A percentile compares a stretch with the other conserved stretches of the same genome.
Evolutionary conservation across 2,329 filamentous ascomycete species (phyloP).

Genomic region (Fusarium begoniae): DNA sequence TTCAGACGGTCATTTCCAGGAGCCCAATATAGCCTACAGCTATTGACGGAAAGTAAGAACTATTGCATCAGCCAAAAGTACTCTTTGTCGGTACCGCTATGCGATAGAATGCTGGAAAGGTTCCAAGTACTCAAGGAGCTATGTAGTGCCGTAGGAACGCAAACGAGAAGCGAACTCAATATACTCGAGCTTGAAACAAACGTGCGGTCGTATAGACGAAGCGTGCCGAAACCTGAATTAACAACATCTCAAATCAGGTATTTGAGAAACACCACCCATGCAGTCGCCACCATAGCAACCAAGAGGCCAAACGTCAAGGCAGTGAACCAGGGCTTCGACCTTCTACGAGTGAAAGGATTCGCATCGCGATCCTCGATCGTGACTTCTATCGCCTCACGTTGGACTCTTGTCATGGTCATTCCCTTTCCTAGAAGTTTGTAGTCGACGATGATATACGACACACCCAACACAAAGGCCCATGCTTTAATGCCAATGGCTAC

Average conservation of each 20-base stretch:
- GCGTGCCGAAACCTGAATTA: rapidly evolving
- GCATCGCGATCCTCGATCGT: background rate
- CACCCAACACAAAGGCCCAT: background rate
- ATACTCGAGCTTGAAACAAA: background rate
- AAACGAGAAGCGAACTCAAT: background rate
- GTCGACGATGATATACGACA: background rate
- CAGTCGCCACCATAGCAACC: background rate
- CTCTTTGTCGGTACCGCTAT: background rate
- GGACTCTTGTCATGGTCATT: background rate
- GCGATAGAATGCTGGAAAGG: background rate
- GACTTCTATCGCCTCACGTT: background rate
- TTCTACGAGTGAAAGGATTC: background rate
- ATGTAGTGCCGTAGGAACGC: rapidly evolving
- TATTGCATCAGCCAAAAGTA: background rate
- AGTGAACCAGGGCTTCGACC: background rate
- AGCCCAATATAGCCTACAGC: background rate
- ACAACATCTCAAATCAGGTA: background rate
- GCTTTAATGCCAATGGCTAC: background rate
- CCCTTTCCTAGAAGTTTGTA: background rate
- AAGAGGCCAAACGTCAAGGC: background rate
- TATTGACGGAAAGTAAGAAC: rapidly evolving
- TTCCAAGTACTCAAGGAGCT: rapidly evolving
- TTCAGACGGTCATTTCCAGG: too few relatives aligned
- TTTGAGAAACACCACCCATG: background rate
- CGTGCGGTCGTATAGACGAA: rapidly evolving